Base-by-base conservation (phyloP, 2,329 filamentous ascomycete genomes). In the Tolypocladium capitatum region DNA sequence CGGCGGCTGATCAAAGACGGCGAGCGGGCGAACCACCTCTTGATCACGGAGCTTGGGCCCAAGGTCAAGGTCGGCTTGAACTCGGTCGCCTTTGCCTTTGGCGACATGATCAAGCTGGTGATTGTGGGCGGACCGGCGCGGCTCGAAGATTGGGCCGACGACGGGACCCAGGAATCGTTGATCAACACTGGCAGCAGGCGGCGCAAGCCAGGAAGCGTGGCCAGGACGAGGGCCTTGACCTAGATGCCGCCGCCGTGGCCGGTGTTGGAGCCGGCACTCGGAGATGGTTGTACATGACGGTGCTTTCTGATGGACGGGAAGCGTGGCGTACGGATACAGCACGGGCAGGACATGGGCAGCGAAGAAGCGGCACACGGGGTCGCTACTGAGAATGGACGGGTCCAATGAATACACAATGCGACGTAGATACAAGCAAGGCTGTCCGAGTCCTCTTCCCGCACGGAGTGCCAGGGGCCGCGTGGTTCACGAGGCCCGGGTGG, bases 71-170 rank as follows among this genome's bases (percentile, higher is more conserved):
- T 87, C 1, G 84, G 84, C 13, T 73, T 75, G 43, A 71, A 74
- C 42, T 83, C 81, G 45, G 72, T 86, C 3, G 85, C 79, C 0
- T 74, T 90, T 30, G 83, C 76, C 0, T 79, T 89, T 50, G 86
- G 84, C 13, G 85, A 88, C 54, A 71, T 78, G 1, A 72, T 89
- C 56, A 89, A 88, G 63, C 67, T 89, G 45, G 73, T 89, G 48
- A 78, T 76, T 2, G 68, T 83, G 6, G 83, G 64, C 3, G 60
- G 82, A 6, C 74, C 78, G 52, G 82, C 84, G 58, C 69, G 76
- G 31, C 84, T 83, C 55, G 78, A 81, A 40, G 65, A 57, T 16
- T 61, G 62, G 27, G 56, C 56, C 21, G 65, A 57, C 43, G 55
- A 58, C 3, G 55, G 47, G 13, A 53, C 58, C 33, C 54, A 60